Evolutionary conservation across 2,329 filamentous ascomycete species (phyloP), one percentile per base, ranked within the genome.

Genomic region (Dactylellina cionopaga): DNA sequence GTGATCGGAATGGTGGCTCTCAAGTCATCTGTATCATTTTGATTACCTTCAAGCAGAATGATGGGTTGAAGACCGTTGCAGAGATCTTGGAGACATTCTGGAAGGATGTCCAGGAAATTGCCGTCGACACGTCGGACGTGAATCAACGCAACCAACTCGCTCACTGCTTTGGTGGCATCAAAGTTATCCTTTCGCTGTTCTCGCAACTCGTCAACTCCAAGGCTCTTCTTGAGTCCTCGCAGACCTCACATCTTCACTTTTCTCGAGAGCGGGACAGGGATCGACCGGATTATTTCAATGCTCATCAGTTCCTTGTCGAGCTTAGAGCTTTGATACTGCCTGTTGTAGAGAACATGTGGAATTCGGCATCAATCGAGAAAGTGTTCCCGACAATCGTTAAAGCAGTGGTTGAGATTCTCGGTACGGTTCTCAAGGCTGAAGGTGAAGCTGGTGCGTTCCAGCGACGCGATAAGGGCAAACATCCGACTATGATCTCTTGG

Each of bases 141-240:
- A 51, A 49, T 33, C 76, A 81, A 51, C 80, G 81, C 17, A 80
- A 81, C 37, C 79, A 81, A 43, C 78, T 83, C 29, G 81, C 83
- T 44, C 82, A 86, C 51, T 85, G 85, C 15, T 85, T 86, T 74
- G 85, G 85, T 24, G 86, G 85, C 44, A 87, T 96, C 75, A 92
- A 91, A 79, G 92, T 93, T 76, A 92, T 98, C 29, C 84, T 99
- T 25, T 88, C 90, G 27, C 85, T 98, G 59, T 97, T 95, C 79
- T 83, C 87, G 1, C 85, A 92, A 70, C 84, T 97, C 27, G 88
- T 90, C 56, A 90, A 89, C 71, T 87, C 89, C 7, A 96, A 95
- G 80, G 87, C 89, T 75, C 87, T 98, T 56, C 85, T 85, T n/a
- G 93, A 98, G 33, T 89, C 93, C 0, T 82, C 85, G 29, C 88